These are phyloP conservation scores for Mortierella hygrophila DNA, from an alignment of 192 early-diverging fungal species.

Conservation along the genomic window DNA sequence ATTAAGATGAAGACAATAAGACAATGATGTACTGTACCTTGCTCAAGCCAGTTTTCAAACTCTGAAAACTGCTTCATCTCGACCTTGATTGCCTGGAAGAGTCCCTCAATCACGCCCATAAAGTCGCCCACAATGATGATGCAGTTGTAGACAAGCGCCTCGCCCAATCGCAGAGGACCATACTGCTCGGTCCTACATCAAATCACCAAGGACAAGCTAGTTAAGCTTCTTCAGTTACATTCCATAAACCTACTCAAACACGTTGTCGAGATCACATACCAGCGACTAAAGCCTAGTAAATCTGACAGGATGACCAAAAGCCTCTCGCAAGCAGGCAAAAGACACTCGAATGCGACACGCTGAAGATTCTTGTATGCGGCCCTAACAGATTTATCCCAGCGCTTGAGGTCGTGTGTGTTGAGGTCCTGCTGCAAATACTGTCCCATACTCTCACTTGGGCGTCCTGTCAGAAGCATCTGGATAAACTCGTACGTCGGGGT, in stretches of 20 bases:
- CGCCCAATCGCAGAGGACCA: slow-evolving; percentile 13
- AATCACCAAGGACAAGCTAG: neutral
- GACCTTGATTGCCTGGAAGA: slow-evolving; percentile 33
- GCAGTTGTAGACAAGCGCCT: slow-evolving; percentile 18
- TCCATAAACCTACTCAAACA: neutral
- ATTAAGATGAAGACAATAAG: no score
- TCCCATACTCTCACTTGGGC: slow-evolving; percentile 24
- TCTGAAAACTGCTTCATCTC: slow-evolving; percentile 41
- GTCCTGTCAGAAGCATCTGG: slow-evolving; percentile 36
- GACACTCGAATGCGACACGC: slow-evolving; percentile 45
- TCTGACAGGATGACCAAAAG: slow-evolving; percentile 34
- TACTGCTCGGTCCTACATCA: slow-evolving; percentile 30
- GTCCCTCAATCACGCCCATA: slow-evolving; percentile 25
- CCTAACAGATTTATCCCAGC: slow-evolving; percentile 35
- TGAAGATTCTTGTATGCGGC: slow-evolving; percentile 32
- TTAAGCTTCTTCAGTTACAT: neutral
- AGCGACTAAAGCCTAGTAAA: slow-evolving; percentile 40
- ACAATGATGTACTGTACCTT: slow-evolving; percentile 6
- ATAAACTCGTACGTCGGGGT: slow-evolving; percentile 34
- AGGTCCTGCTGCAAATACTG: slow-evolving; percentile 42
- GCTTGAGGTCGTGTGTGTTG: slow-evolving; percentile 29
- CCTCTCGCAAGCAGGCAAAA: slow-evolving; percentile 39
- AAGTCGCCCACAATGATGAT: slow-evolving; percentile 43
- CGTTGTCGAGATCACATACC: slow-evolving; percentile 8
- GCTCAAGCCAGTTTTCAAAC: slow-evolving; percentile 50